Base-by-base conservation (phyloP, 306 rosid species). In the Myrica gale region DNA sequence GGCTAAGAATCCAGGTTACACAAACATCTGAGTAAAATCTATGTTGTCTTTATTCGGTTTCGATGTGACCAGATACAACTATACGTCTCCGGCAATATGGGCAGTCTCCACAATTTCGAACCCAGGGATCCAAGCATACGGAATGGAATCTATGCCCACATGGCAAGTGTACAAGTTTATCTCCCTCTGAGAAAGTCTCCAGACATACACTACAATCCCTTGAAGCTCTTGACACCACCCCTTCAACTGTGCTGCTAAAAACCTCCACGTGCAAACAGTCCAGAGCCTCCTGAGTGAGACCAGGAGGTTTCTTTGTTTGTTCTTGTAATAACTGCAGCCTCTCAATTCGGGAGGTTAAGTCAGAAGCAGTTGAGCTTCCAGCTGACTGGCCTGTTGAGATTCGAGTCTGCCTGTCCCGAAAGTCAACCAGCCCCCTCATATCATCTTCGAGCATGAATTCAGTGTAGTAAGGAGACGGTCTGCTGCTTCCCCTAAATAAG, bases 191-290 rank as follows among this genome's bases (percentile, higher is more conserved):
- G 69, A 88, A 91, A 83, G 85, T 79, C 81, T 94, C 98, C 78
- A 94, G 84, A 78, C 97, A 94, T 86, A 94, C 91, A 77, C 97
- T 80, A 82, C 98, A 94, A 37, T 94, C 98, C 45, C 45, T 75
- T 9, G 84, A 69, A 44, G 74, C 76, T 53, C 75, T 78, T 67
- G 84, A 74, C 47, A 65, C 89, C 37, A 48, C 73, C 44, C 67
- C 75, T 0, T 74, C 73, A 0, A 63, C 87, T 1, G 62, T 53
- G 80, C 74, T n/a, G 54, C 83, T 82, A 72, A 83, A 91, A 73
- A 84, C 62, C 85, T 89, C 90, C 44, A 77, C 17, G 26, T 73
- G 85, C 84, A 91, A 84, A 79, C 89, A 65, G 71, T 92, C 72
- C 21, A 91, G 48, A 44, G 87, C 95, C 47, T 90, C 93, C 81